Evolutionary conservation across 768 basidiomycete genomes (phyloP), one percentile per base, ranked within the genome.

Genomic region (Xerocomus potaroensis): DNA sequence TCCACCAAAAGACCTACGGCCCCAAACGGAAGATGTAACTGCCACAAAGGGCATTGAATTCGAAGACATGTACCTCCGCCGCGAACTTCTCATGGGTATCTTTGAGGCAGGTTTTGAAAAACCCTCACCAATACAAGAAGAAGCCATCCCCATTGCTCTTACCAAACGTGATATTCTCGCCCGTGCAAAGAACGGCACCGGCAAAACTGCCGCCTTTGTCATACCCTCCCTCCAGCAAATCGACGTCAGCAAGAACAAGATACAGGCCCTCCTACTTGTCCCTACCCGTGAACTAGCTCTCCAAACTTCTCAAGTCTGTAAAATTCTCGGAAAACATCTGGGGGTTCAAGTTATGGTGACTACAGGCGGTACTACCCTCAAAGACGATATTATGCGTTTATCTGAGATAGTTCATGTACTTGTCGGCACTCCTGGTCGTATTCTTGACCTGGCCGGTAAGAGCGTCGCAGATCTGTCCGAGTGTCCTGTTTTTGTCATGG

Each of bases 1-100:
- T 47, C 92, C 91, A 66, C 83, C 83, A 75, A 93, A 90, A 80
- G 94, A 99, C 71, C 58, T 75, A 49, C 83, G 95, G 45, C 95
- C 95, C 7, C 95, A 98, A 66, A 99, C 95, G 24, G 92, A 94
- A 72, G 95, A 99, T 73, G 95, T 99, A 48, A 89, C 86, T 22
- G 84, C 84, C 4, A 95, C 91, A 22, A 89, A 92, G 69, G 95
- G 95, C 51, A 76, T 83, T 58, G 93, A 97, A 64, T 99, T 96
- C 55, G 96, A 99, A 72, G 91, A 94, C 64, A 89, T 93, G 83
- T 80, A 72, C 68, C 78, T 95, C 62, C 81, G 87, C 46, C 82
- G 95, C 56, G 95, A 98, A 71, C 83, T 99, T 51, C 82, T 99
- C 66, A 98, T 99, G 95, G 95, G 95, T 61, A 96, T 98, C 67